Percentiles rank a stretch among this genome's conserved stretches.
Evolutionary conservation across 2,329 filamentous ascomycete species (phyloP).

Genomic region (Thielaviopsis ethacetica): DNA sequence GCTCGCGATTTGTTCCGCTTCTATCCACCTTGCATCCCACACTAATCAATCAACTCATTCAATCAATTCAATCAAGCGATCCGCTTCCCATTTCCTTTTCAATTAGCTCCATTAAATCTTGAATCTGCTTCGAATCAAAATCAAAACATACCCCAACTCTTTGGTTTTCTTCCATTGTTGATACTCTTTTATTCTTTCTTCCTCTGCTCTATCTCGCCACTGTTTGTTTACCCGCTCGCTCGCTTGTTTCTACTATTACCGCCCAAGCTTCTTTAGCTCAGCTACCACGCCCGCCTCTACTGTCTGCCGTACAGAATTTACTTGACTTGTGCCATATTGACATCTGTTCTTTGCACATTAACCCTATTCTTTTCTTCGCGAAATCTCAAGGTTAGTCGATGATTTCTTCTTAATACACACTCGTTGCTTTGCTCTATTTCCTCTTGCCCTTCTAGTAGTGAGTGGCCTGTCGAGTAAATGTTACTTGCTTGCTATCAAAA

Average conservation of each 20-base stretch:
- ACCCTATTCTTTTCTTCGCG: neutral
- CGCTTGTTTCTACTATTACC: neutral
- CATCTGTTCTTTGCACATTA: neutral
- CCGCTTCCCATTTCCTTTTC: constrained; percentile 10
- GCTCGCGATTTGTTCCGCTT: constrained; percentile 7
- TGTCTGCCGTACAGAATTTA: no score
- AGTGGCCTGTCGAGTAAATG: neutral
- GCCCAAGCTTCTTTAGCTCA: neutral
- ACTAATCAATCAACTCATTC: neutral
- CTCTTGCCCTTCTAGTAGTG: neutral
- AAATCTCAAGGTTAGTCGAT: neutral
- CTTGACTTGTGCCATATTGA: neutral
- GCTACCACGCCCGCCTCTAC: neutral
- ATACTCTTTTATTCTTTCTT: neutral
- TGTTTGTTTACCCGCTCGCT: neutral
- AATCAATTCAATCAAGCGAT: neutral
- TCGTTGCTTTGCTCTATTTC: neutral
- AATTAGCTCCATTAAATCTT: constrained; percentile 3
- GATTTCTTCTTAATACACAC: neutral
- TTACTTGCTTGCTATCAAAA: neutral
- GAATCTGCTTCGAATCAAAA: neutral
- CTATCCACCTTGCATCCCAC: constrained; percentile 6
- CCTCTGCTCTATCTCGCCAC: neutral
- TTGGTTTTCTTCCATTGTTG: constrained; percentile 3
- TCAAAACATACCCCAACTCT: constrained; percentile 4